Base-by-base conservation (phyloP, 495 filamentous ascomycete species). In the Aspergillus steynii region DNA sequence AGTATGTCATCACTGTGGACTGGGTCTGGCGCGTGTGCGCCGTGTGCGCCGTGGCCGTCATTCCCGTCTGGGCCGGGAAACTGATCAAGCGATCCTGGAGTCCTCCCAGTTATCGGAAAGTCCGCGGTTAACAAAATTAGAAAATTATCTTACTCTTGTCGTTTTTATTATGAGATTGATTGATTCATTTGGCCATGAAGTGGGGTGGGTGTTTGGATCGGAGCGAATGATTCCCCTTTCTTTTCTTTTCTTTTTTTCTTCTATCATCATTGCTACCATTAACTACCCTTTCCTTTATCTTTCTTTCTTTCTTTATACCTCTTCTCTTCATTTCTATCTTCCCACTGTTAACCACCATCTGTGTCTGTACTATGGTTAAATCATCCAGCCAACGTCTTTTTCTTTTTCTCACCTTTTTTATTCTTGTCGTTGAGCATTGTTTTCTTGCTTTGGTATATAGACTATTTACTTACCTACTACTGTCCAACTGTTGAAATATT, bases 101-200 rank as follows among this genome's bases (percentile, higher is more conserved):
- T 68, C 96, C 95, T 55, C 92, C 93, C n/a, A 95, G 89, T 71
- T 97, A 96, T 79, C 82, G 95, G 61, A 99, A 99, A 79, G 94
- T 99, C 20, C 89, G 90, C 74, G 92, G 83, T 10, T 80, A 80
- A 28, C 12, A 12, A 14, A 28, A 26, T 20, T 20, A 14, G 12
- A 42, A 14, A 42, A 14, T 10, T 14, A 14, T 42, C 9, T 4
- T 42, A 14, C 37, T 14, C 12, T 12, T 42, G 12, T 42, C 37
- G 1, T 42, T 42, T 42, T 42, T 42, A 42, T 42, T 42, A 42
- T 42, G 37, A 42, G 9, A 12, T 42, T 42, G 37, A 42, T 42
- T 42, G 37, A 42, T 34, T 34, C 31, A 34, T 34, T 9, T 34
- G 31, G 12, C 14, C 37, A 42, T 8, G 12, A 1, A 42, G 14